phyloP scores from a whole-genome alignment of 768 basidiomycete species.

The Hydnum rufescens region DNA sequence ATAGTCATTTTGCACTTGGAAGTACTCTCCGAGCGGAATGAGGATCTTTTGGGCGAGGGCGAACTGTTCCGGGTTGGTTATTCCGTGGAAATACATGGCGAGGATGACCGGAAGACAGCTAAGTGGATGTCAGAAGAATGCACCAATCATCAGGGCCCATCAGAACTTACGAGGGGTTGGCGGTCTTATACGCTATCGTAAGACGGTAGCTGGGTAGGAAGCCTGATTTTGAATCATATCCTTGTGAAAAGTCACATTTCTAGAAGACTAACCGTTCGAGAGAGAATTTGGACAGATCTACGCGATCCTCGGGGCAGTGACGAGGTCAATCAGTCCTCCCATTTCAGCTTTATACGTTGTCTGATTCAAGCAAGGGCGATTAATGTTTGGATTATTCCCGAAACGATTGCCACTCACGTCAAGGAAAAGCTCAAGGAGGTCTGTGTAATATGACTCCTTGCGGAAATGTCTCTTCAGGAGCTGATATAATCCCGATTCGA shows the following conservation, averaged over 20 bases:
- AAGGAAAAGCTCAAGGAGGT: conserved; percentile 81
- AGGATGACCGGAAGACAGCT: conserved; percentile 88
- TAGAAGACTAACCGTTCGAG: conserved; percentile 41
- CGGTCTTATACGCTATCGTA: conserved; percentile 95
- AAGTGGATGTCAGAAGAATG: background rate
- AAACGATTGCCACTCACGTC: conserved; percentile 30
- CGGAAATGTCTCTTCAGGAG: conserved; percentile 80
- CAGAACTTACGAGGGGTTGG: conserved; percentile 49
- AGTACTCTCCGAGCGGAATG: conserved; percentile 88
- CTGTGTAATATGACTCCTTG: conserved; percentile 58
- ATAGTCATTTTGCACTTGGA: conserved; percentile 97
- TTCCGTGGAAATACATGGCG: conserved; percentile 57
- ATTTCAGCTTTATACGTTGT: conserved; percentile 79
- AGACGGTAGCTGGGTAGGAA: conserved; percentile 44
- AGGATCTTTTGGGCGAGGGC: conserved; percentile 61
- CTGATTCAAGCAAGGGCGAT: conserved; percentile 26
- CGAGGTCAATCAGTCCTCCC: conserved; percentile 87
- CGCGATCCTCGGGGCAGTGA: conserved; percentile 80
- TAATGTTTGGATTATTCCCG: conserved; percentile 5
- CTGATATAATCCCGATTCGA: conserved; percentile 82
- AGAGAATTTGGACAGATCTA: conserved; percentile 78
- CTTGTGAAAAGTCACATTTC: background rate
- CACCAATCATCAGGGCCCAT: background rate
- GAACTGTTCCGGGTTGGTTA: conserved; percentile 45
- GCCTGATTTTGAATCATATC: background rate